phyloP scores from a whole-genome alignment of 164 flowering plant genomes.

The Macadamia tetraphylla region DNA sequence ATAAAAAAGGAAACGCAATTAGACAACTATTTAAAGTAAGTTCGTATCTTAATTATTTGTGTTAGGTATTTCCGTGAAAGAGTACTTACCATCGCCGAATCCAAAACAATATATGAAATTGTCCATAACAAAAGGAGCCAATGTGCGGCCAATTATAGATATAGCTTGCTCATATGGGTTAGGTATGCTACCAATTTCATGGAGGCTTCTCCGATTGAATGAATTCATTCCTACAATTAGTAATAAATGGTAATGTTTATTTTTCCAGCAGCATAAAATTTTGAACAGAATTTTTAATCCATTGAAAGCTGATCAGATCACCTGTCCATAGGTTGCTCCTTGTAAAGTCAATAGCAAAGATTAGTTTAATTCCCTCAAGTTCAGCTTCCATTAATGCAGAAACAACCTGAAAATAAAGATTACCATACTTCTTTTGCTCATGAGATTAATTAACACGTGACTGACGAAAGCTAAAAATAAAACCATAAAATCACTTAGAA shows the following conservation, averaged over 20 bases:
- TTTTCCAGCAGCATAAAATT: background rate
- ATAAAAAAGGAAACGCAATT: background rate
- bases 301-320: conserved; percentile 10
- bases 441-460: too few relatives aligned
- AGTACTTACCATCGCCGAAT: conserved; percentile 85
- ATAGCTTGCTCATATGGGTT: conserved; percentile 96
- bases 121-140: conserved; percentile 88
- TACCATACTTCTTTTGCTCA: background rate
- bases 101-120: conserved; percentile 92
- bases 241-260: conserved; percentile 2
- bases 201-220: conserved; percentile 43
- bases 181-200: conserved; percentile 42
- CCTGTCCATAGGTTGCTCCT: conserved; percentile 97
- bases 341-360: conserved; percentile 88
- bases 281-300: background rate
- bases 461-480: background rate
- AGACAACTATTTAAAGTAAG: background rate
- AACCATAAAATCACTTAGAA: background rate
- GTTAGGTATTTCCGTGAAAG: background rate
- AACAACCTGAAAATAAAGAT: conserved; percentile 46
- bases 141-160: conserved; percentile 82
- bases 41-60: background rate
- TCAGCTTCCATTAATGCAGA: conserved; percentile 72
- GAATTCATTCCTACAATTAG: conserved; percentile 52
- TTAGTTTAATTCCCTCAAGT: conserved; percentile 84